Evolutionary conservation across 345 rosid genomes (phyloP).

Genomic region (Pseudoturritis turrita): DNA sequence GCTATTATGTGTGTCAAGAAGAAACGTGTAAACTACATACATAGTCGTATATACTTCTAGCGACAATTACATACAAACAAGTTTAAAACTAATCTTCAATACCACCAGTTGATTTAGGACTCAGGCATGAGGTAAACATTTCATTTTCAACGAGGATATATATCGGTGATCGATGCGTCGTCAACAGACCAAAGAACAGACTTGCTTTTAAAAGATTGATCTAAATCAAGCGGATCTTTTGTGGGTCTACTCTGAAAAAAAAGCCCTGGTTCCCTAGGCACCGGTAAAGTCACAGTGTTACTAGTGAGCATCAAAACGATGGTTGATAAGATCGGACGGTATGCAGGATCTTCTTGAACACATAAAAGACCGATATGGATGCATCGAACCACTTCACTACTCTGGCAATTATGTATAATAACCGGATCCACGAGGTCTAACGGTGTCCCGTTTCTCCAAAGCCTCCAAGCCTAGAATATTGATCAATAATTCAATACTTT

Average conservation of each 20-base stretch:
- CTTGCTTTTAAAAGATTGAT: no score
- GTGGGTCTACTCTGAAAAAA: not conserved
- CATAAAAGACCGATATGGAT: slow-evolving; percentile 12
- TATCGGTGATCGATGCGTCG: not conserved
- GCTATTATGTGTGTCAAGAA: no score
- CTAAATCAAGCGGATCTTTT: no score
- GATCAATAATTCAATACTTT: not conserved
- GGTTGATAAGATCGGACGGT: not conserved
- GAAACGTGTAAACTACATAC: no score
- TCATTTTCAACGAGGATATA: not conserved
- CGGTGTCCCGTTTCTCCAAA: not conserved
- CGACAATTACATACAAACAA: no score
- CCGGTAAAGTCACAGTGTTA: not conserved
- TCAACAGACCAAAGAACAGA: no score
- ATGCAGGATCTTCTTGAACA: slow-evolving; percentile 10
- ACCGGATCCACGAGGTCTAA: not conserved
- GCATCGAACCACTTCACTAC: not conserved
- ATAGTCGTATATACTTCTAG: no score
- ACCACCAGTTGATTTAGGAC: not conserved
- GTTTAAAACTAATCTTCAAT: no score
- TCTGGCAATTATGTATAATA: not conserved
- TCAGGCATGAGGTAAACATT: not conserved
- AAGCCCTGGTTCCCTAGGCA: not conserved
- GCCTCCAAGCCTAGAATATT: slow-evolving; percentile 9
- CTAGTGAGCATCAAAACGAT: not conserved